These are phyloP conservation scores for Panus rudis DNA, from an alignment of 768 basidiomycete species.

Conservation along the genomic window DNA sequence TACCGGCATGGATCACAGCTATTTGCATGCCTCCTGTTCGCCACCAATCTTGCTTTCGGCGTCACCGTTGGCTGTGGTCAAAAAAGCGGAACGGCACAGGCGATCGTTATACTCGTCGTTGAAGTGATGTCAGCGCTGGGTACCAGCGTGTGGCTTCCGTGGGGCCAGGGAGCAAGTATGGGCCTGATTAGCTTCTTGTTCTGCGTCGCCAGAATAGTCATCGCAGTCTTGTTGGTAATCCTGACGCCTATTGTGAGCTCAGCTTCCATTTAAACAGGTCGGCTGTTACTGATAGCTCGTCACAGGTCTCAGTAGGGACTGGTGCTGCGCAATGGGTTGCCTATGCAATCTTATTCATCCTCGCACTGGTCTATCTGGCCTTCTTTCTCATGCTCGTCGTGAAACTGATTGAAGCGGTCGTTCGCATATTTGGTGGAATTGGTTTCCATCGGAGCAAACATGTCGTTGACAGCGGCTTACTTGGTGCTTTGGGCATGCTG, in stretches of 20 bases:
- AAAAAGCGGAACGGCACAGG: slow-evolving; percentile 84
- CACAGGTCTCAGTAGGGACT: slow-evolving; percentile 74
- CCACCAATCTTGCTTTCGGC: slow-evolving; percentile 77
- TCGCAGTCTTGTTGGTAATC: slow-evolving; percentile 86
- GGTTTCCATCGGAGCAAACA: slow-evolving; percentile 82
- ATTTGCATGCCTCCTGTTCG: slow-evolving; percentile 77
- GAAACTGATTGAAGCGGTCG: slow-evolving; percentile 79
- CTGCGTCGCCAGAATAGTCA: slow-evolving; percentile 83
- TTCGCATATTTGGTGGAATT: slow-evolving; percentile 69
- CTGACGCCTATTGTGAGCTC: slow-evolving; percentile 75
- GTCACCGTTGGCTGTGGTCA: slow-evolving; percentile 87
- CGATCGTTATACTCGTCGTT: slow-evolving; percentile 81
- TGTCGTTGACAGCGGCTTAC: slow-evolving; percentile 77
- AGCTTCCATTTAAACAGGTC: slow-evolving; percentile 10
- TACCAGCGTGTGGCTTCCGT: slow-evolving; percentile 92
- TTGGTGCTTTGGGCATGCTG: slow-evolving; percentile 72
- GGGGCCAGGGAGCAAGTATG: slow-evolving; percentile 97
- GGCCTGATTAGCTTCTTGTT: slow-evolving; percentile 91
- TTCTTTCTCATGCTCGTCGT: slow-evolving; percentile 74
- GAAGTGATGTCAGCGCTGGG: slow-evolving; percentile 84
- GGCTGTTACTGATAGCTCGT: slow-evolving; percentile 6
- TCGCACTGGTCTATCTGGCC: slow-evolving; percentile 77
- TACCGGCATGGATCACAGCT: slow-evolving; percentile 88
- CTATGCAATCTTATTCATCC: slow-evolving; percentile 83
- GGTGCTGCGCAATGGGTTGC: slow-evolving; percentile 89